Evolutionary conservation across 2,329 filamentous ascomycete genomes (phyloP).

Genomic region (Aspergillus clavatus): DNA sequence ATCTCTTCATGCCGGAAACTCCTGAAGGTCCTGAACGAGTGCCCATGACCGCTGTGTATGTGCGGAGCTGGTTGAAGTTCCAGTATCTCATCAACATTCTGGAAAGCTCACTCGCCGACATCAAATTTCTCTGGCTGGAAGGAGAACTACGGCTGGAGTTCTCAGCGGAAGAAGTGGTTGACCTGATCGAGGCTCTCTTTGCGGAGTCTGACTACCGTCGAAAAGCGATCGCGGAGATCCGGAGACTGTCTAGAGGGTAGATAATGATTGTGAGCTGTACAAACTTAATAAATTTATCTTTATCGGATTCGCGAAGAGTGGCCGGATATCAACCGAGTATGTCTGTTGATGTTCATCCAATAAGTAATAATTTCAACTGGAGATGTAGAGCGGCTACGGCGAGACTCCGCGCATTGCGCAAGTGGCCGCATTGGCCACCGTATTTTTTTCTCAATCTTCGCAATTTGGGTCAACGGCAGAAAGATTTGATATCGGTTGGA

Average conservation of each 20-base stretch:
- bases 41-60: constrained; percentile 58
- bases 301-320: neutral
- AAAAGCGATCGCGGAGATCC: constrained; percentile 55
- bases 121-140: constrained; percentile 61
- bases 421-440: constrained; percentile 38
- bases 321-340: neutral
- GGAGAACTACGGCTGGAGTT: constrained; percentile 61
- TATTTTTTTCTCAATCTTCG: constrained; percentile 32
- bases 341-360: neutral
- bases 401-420: constrained; percentile 35
- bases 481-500: neutral
- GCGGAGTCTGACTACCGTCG: constrained; percentile 57
- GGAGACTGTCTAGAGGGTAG: constrained; percentile 28
- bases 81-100: constrained; percentile 61
- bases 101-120: constrained; percentile 59
- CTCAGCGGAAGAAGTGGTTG: constrained; percentile 56
- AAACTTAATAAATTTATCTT: neutral
- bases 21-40: constrained; percentile 32
- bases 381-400: constrained; percentile 10
- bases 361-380: too few species aligned
- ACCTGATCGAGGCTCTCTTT: constrained; percentile 60
- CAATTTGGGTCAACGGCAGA: neutral
- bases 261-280: constrained; percentile 1
- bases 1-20: constrained; percentile 50
- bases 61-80: constrained; percentile 60